Evolutionary conservation across 2,329 filamentous ascomycete genomes (phyloP), one percentile per base, ranked within the genome.

Genomic region (Xylariaceae sp.): DNA sequence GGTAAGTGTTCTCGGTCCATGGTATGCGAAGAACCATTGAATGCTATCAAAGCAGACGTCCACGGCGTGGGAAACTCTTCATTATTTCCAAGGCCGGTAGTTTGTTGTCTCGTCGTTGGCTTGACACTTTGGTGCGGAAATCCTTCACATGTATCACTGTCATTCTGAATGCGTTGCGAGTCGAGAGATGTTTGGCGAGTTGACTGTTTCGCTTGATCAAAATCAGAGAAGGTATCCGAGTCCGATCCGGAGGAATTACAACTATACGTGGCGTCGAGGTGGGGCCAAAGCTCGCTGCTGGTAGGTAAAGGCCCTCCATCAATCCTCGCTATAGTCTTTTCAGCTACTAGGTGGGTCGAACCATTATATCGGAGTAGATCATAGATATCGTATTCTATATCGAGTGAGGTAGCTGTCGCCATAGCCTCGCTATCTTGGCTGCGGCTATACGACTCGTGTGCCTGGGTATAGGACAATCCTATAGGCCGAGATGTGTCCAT

Each of bases 401-500:
- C 52, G 14, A 50, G 40, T 29, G 59, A 41, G 16, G 33, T 56
- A 5, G 16, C 17, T 12, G 29, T 29, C 26, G 34, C 29, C 17
- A 19, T 33, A 6, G 46, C 21, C 9, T 45, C 7, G 17, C 34
- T 11, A 36, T 36, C 39, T 4, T 31, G 36, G 24, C 6, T n/a
- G n/a, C n/a, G n/a, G n/a, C n/a, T n/a, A n/a, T n/a, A 6, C 4
- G 31, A 9, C 24, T 49, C 44, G 8, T 24, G 19, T 39, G 9
- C 21, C 37, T 17, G 17, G 26, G n/a, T n/a, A 41, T 16, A 1
- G 37, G 26, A n/a, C 23, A 21, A 49, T 43, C 33, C 34, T 23
- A 49, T 39, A 33, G 24, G 19, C 21, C 50, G 46, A 17, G 56
- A 62, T 24, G 60, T 60, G 36, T 56, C 60, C 60, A 60, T 60